These are phyloP conservation scores for Spatholobus suberectus DNA, from an alignment of 306 rosid genomes.

Conservation along the genomic window DNA sequence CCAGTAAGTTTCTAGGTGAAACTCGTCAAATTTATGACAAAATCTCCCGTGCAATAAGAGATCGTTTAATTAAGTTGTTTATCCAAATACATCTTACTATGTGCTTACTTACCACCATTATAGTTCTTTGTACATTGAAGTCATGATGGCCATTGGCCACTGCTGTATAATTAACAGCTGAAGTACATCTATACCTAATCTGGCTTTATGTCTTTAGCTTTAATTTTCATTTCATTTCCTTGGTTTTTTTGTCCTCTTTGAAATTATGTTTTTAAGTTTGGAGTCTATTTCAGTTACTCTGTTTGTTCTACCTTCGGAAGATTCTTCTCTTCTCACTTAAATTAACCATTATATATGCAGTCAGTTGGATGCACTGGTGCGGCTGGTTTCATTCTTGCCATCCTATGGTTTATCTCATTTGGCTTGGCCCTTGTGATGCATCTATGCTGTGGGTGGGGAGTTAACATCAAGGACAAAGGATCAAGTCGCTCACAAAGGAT, in stretches of 20 bases:
- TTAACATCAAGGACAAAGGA: constrained; percentile 68
- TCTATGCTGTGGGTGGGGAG: constrained; percentile 89
- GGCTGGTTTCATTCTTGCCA: constrained; percentile 79
- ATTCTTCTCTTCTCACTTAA: background rate
- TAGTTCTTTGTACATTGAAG: background rate
- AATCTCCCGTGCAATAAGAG: background rate
- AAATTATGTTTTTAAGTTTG: background rate
- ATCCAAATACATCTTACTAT: background rate
- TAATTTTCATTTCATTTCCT: background rate
- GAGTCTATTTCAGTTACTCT: background rate
- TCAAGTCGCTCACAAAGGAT: constrained; percentile 73
- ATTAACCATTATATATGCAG: constrained; percentile 52
- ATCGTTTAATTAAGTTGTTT: background rate
- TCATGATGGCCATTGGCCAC: background rate
- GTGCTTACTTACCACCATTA: background rate
- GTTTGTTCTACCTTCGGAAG: background rate
- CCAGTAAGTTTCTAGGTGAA: background rate
- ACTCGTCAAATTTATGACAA: background rate
- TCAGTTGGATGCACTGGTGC: constrained; percentile 97
- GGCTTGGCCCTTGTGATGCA: constrained; percentile 77
- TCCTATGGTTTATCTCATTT: constrained; percentile 84
- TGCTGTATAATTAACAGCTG: constrained; percentile 3
- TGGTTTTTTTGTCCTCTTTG: background rate
- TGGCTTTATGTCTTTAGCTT: background rate
- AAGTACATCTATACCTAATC: background rate